Evolutionary conservation across 495 filamentous ascomycete species (phyloP).

Genomic region (Entonaema liquescens): DNA sequence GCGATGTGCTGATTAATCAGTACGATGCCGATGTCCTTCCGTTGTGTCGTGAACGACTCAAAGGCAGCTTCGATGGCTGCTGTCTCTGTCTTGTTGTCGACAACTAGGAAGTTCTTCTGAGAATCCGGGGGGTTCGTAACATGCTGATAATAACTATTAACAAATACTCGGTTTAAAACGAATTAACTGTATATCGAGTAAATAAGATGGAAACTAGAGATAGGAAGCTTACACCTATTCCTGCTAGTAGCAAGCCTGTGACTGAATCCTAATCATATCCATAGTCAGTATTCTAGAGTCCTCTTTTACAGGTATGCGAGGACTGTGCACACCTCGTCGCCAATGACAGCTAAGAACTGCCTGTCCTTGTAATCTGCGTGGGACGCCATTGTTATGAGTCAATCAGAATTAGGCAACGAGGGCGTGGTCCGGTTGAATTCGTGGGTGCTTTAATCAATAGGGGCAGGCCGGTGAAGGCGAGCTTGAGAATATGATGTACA

Average conservation of each 20-base stretch:
- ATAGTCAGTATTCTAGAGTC: slow-evolving; percentile 38
- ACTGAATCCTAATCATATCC: slow-evolving; percentile 77
- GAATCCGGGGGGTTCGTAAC: slow-evolving; percentile 71
- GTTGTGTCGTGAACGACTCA: slow-evolving; percentile 81
- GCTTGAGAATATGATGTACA: slow-evolving; percentile 4
- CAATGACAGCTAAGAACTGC: slow-evolving; percentile 96
- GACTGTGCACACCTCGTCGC: slow-evolving; percentile 79
- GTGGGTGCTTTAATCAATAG: slow-evolving; percentile 12
- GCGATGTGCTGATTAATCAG: slow-evolving; percentile 99
- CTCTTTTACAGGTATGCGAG: not conserved
- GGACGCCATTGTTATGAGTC: slow-evolving; percentile 60
- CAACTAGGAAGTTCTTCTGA: slow-evolving; percentile 96
- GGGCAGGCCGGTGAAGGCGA: slow-evolving; percentile 1
- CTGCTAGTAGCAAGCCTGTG: slow-evolving; percentile 91
- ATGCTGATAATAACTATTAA: slow-evolving; percentile 43
- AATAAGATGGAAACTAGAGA: not conserved
- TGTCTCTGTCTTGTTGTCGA: slow-evolving; percentile 90
- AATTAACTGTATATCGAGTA: not conserved
- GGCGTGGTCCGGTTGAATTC: slow-evolving; percentile 7
- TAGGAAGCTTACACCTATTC: slow-evolving; percentile 81
- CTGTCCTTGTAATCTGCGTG: slow-evolving; percentile 81
- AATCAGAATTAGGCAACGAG: slow-evolving; percentile 16
- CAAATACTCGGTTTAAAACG: slow-evolving; percentile 12
- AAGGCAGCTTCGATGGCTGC: slow-evolving; percentile 91
- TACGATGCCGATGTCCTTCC: slow-evolving; percentile 95